These are phyloP conservation scores for Waitea zeae DNA, from an alignment of 1,284 basidiomycete species.

Conservation along the genomic window DNA sequence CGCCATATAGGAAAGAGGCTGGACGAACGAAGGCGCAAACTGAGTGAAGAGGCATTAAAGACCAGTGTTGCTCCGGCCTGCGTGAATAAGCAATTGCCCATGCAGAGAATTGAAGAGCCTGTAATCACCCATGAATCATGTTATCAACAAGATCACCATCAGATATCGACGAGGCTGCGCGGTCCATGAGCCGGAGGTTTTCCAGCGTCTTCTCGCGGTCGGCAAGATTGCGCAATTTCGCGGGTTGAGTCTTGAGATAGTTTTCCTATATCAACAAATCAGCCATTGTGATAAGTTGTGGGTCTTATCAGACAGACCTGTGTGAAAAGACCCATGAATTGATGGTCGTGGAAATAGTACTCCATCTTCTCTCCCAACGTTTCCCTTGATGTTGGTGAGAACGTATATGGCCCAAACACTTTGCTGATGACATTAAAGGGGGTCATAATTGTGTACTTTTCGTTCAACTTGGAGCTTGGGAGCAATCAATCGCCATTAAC, in stretches of 20 bases:
- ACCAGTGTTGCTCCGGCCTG: slow-evolving; percentile 92
- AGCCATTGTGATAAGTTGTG: slow-evolving; percentile 1
- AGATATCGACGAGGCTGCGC: slow-evolving; percentile 82
- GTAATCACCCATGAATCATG: slow-evolving; percentile 90
- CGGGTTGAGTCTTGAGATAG: slow-evolving; percentile 73
- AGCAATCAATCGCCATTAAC: slow-evolving; percentile 1
- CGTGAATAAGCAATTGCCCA: slow-evolving; percentile 1
- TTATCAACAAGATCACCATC: slow-evolving; percentile 92
- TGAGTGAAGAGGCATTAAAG: slow-evolving; percentile 86
- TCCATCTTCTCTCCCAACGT: slow-evolving; percentile 89
- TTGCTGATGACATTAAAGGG: slow-evolving; percentile 82
- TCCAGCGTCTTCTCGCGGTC: slow-evolving; percentile 54
- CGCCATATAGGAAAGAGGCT: slow-evolving; percentile 67
- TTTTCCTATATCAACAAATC: slow-evolving; percentile 51
- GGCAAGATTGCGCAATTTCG: slow-evolving; percentile 32
- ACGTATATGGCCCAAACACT: slow-evolving; percentile 81
- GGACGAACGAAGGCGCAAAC: slow-evolving; percentile 81
- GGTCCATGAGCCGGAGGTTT: slow-evolving; percentile 70
- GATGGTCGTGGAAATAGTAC: slow-evolving; percentile 91
- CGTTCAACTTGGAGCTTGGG: slow-evolving; percentile 74
- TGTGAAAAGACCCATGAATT: slow-evolving; percentile 88
- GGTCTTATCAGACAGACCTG: slow-evolving; percentile 32
- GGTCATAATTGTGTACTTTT: slow-evolving; percentile 83
- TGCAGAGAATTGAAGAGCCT: slow-evolving; percentile 1
- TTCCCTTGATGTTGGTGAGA: slow-evolving; percentile 67